Base-by-base conservation (phyloP, 768 basidiomycete genomes). In the Russula compacta region DNA sequence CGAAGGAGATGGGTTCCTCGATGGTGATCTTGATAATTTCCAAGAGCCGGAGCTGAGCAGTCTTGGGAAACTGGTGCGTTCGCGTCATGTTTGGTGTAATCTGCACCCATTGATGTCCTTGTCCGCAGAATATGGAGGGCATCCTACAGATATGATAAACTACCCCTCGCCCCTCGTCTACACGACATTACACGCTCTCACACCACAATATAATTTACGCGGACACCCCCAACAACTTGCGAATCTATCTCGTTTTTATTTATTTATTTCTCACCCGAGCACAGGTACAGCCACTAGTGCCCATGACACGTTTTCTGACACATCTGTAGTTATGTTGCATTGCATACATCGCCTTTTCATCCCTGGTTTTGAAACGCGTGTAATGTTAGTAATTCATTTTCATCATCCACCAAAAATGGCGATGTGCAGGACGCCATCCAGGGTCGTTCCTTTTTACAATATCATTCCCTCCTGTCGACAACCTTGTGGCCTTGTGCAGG, bases 1-100 rank as follows among this genome's bases (percentile, higher is more conserved):
- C 15, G 15, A 44, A 39, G 61, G 43, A 3, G n/a, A 0, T 9
- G 58, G 42, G 15, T 61, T 61, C 17, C 9, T 12, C 9, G 63
- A 61, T 8, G 63, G 59, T 2, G 63, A 64, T 15, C 19, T 61
- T 2, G 63, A 61, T 36, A 64, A 61, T 32, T 61, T 64, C 29
- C 59, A 56, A 39, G 19, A 53, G 15, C 59, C 63, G 5, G 42
- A 56, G 24, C 38, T 64, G 35, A 64, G 63, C 47, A 61, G 63
- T 24, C 54, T 64, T 8, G 43, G n/a, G 17, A 64, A 12, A 47
- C 35, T 64, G 47, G 63, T 64, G 24, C 24, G 24, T 33, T 44
- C 46, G 11, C 12, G 5, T 51, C 32, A 6, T 51, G 8, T 4
- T 44, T 38, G 8, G 15, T 12, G n/a, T 44, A 9, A 14, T 47